These are phyloP conservation scores for Lactarius quietus DNA, from an alignment of 768 basidiomycete species.

Conservation along the genomic window DNA sequence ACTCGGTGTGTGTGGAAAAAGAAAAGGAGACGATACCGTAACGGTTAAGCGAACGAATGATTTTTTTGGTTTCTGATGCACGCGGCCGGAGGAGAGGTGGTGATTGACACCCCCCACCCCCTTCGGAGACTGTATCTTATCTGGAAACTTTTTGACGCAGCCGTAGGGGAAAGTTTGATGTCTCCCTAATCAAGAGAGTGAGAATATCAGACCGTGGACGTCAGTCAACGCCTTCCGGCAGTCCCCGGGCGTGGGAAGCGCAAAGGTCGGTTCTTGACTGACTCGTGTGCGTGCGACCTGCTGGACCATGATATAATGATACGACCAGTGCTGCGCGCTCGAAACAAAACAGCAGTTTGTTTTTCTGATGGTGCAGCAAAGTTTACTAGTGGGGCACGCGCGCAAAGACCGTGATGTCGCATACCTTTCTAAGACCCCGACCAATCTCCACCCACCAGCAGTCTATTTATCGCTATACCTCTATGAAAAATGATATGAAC, in stretches of 20 bases:
- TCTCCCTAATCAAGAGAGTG: neutral
- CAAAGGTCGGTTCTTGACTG: neutral
- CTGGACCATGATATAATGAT: no score
- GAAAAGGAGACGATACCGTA: neutral
- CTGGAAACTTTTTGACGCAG: neutral
- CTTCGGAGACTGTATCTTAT: neutral
- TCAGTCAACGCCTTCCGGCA: neutral
- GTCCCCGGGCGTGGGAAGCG: neutral
- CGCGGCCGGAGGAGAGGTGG: slow-evolving; percentile 1
- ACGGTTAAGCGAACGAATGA: neutral
- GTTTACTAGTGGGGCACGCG: neutral
- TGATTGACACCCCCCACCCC: neutral
- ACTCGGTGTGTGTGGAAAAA: neutral
- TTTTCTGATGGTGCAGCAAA: neutral
- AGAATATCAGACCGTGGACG: no score
- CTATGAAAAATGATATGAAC: neutral
- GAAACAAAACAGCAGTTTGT: neutral
- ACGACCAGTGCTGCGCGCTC: no score
- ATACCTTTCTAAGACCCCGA: neutral
- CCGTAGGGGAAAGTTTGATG: neutral
- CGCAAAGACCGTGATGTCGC: neutral
- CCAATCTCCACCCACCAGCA: neutral
- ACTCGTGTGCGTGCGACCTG: neutral
- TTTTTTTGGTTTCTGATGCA: neutral
- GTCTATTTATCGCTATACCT: neutral